Evolutionary conservation across 768 basidiomycete genomes (phyloP).

Genomic region (Pilatotrama ljubarskyi): DNA sequence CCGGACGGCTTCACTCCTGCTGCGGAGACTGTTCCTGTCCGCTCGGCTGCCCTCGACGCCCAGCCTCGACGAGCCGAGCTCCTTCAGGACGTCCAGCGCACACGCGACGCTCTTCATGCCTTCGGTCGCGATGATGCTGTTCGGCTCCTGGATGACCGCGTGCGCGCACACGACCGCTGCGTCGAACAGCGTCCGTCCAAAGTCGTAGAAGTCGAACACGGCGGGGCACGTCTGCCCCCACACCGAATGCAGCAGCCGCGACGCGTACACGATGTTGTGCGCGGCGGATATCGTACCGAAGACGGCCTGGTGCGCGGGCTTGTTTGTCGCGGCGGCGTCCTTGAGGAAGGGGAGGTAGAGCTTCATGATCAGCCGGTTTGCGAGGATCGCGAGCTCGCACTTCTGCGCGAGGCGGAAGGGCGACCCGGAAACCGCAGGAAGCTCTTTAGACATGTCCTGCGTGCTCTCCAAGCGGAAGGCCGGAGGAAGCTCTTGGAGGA

Average conservation of each 20-base stretch:
- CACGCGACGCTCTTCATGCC: constrained; percentile 48
- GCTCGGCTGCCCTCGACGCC: constrained; percentile 34
- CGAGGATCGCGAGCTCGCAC: constrained; percentile 60
- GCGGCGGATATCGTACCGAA: constrained; percentile 65
- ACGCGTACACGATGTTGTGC: constrained; percentile 59
- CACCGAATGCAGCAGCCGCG: constrained; percentile 42
- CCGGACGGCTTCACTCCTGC: constrained; percentile 38
- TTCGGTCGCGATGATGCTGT: constrained; percentile 45
- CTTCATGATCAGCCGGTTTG: constrained; percentile 61
- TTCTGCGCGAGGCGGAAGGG: constrained; percentile 49
- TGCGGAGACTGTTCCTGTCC: constrained; percentile 27
- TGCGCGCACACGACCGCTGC: constrained; percentile 66
- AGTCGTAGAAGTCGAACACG: constrained; percentile 56
- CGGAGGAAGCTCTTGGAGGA: constrained; percentile 52
- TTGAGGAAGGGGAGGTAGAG: constrained; percentile 68
- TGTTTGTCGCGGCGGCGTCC: constrained; percentile 28
- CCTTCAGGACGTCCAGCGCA: constrained; percentile 46
- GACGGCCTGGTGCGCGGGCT: constrained; percentile 51
- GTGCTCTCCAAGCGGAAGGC: constrained; percentile 46
- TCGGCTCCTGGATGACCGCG: constrained; percentile 55
- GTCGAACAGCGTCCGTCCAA: constrained; percentile 63
- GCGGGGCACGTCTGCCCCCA: constrained; percentile 46
- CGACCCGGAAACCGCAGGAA: constrained; percentile 27
- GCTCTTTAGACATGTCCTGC: constrained; percentile 28
- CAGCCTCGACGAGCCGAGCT: constrained; percentile 26